Base-by-base conservation (phyloP, 495 filamentous ascomycete genomes). In the Penicillium riverlandense region DNA sequence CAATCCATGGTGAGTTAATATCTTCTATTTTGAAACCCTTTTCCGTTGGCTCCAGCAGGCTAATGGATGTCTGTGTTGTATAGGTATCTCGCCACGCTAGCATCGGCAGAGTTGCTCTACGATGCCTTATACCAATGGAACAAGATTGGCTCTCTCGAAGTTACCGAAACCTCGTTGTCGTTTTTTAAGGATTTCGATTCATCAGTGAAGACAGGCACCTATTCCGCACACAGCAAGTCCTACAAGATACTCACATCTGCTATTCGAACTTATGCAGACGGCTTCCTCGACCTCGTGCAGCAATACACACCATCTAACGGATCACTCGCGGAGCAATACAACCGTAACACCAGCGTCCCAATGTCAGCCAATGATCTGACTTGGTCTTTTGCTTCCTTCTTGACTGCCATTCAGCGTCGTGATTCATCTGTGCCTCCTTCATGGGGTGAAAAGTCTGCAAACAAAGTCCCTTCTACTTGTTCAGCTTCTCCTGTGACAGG, bases 91-190 rank as follows among this genome's bases (percentile, higher is more conserved):
- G 67, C 67, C 49, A 85, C 80, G 1, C 61, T 83, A 35, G 79
- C 78, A 9, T 79, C 79, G 2, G 82, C 80, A 8, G 82, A 86
- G 57, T 74, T 76, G 50, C 69, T 86, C 14, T 86, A 85, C 50
- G 77, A 79, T 48, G 78, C 81, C 6, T 34, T 84, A 6, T 76
- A 78, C 45, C 76, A 81, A 31, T 80, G 76, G 75, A 68, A 78
- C 49, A 52, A 59, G 11, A 51, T 62, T 35, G 68, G 71, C 11
- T 76, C 69, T 22, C 57, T 82, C 47, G 71, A 62, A 6, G 70
- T 82, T 16, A 77, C 69, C n/a, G 57, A 62, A 1, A 63, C 60
- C 14, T 81, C 76, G 1, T 65, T 83, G 8, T n/a, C 65, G 29
- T 82, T 84, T 67, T 83, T 79, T 70, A 44, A 59, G 39, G 71